Evolutionary conservation across 2,329 filamentous ascomycete genomes (phyloP), one percentile per base, ranked within the genome.

Genomic region (Hyphodiscus sp.): DNA sequence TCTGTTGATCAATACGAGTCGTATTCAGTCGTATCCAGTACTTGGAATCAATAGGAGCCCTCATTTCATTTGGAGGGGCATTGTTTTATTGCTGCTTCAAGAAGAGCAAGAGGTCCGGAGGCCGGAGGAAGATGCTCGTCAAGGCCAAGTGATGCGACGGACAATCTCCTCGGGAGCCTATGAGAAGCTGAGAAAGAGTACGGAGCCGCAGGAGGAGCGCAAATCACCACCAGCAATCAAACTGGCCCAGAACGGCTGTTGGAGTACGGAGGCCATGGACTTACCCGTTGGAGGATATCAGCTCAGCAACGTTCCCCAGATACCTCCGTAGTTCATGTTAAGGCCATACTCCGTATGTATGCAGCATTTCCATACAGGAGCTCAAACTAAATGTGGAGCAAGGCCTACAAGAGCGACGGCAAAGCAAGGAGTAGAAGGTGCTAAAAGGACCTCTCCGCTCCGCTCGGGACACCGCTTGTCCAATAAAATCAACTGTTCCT

Each of bases 401-500:
- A 33, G 13, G 13, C 29, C 29, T 7, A 33, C 7, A 7, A 7
- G 7, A 33, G 13, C 7, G 29, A 33, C 29, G 13, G 29, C 13
- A 33, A 33, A 33, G 29, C n/a, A 33, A 7, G 29, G 7, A 33
- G 29, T 33, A 8, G 13, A 33, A 33, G 29, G 13, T 33, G 13
- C 29, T 33, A 33, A 33, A 33, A 13, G 41, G 16, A n/a, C n/a
- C n/a, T n/a, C n/a, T n/a, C n/a, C 29, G 18, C 43, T 38, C 18
- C 26, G n/a, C 30, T 20, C 42, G 47, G 42, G 43, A 49, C 33
- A 41, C n/a, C 20, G 30, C 38, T 11, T 29, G 20, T 18, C 52
- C 52, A 50, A 53, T 50, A 11, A 53, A 19, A 42, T 26, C 19
- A n/a, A 20, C 15, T 44, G 47, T 47, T 54, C 47, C 52, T 54